phyloP scores from a whole-genome alignment of 108 stramenopile genomes.

The Pseudonitzschia multiseries region DNA sequence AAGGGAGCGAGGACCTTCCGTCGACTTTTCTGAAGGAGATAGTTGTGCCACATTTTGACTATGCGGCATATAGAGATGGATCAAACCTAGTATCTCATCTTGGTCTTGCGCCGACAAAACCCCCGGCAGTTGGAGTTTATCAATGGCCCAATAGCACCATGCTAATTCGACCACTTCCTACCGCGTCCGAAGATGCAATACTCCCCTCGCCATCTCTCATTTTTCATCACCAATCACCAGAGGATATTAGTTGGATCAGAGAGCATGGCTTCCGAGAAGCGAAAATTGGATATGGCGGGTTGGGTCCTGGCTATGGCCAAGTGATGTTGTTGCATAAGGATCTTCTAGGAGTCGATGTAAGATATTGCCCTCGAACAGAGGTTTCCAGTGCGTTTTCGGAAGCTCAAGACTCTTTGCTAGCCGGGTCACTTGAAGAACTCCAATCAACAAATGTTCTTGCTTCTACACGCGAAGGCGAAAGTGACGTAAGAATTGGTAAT shows the following conservation, averaged over 20 bases:
- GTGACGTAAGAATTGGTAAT: slow-evolving; percentile 24
- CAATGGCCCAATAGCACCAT: slow-evolving; percentile 17
- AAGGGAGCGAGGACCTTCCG: background rate
- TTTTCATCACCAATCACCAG: slow-evolving; percentile 46
- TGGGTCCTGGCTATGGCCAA: slow-evolving; percentile 46
- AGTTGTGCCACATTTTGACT: slow-evolving; percentile 37
- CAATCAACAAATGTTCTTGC: slow-evolving; percentile 65
- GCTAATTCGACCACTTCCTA: slow-evolving; percentile 68
- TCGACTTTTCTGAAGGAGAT: slow-evolving; percentile 32
- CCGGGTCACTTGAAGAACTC: slow-evolving; percentile 69
- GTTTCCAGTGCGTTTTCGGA: slow-evolving; percentile 70
- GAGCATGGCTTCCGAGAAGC: slow-evolving; percentile 31
- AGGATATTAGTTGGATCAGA: slow-evolving; percentile 11
- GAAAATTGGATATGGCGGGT: slow-evolving; percentile 62
- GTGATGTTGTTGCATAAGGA: slow-evolving; percentile 63
- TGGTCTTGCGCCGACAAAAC: slow-evolving; percentile 5
- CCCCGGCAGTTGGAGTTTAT: slow-evolving; percentile 36
- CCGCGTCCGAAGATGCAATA: slow-evolving; percentile 59
- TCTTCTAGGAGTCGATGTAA: slow-evolving; percentile 63
- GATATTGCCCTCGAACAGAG: slow-evolving; percentile 44
- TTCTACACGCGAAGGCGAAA: slow-evolving; percentile 20
- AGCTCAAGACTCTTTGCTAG: slow-evolving; percentile 78
- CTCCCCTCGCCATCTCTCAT: slow-evolving; percentile 72
- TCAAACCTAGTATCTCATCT: slow-evolving; percentile 23
- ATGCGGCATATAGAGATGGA: slow-evolving; percentile 37